Evolutionary conservation across 2,329 filamentous ascomycete genomes (phyloP).

Genomic region (Graphiopsis chlorocephala): DNA sequence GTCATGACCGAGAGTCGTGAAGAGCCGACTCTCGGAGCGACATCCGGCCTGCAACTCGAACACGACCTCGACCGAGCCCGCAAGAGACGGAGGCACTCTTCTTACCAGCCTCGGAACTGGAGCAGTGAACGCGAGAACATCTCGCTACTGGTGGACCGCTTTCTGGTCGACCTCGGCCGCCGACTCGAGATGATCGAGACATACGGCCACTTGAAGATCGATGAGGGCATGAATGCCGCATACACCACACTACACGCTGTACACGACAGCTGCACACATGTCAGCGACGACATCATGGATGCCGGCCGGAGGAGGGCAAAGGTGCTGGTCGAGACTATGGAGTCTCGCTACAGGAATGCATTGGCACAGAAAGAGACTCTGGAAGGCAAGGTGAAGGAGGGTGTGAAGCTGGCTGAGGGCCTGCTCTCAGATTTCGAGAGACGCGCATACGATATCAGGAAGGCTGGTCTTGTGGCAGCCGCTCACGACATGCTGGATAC

Average conservation of each 20-base stretch:
- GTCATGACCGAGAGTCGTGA: constrained; percentile 38
- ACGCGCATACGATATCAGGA: constrained; percentile 73
- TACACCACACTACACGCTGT: constrained; percentile 85
- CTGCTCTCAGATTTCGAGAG: constrained; percentile 84
- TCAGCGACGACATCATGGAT: constrained; percentile 85
- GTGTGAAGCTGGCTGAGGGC: constrained; percentile 79
- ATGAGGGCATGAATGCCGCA: constrained; percentile 78
- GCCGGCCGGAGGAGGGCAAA: constrained; percentile 79
- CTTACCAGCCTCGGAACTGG: constrained; percentile 45
- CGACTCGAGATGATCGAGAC: constrained; percentile 84
- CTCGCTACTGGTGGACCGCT: constrained; percentile 62
- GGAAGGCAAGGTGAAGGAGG: constrained; percentile 86
- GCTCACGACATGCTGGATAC: constrained; percentile 73
- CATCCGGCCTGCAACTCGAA: constrained; percentile 35
- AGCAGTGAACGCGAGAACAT: constrained; percentile 48
- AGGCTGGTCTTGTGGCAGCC: constrained; percentile 71
- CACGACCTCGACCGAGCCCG: constrained; percentile 36
- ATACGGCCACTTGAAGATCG: constrained; percentile 79
- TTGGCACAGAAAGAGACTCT: constrained; percentile 80
- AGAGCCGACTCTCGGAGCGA: constrained; percentile 42
- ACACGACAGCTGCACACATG: constrained; percentile 80
- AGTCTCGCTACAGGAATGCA: constrained; percentile 81
- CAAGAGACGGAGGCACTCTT: constrained; percentile 46
- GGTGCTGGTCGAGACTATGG: constrained; percentile 88
- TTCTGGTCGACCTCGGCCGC: constrained; percentile 80